Conservation (phyloP, 306 rosid species). For the Sindora glabra region DNA sequence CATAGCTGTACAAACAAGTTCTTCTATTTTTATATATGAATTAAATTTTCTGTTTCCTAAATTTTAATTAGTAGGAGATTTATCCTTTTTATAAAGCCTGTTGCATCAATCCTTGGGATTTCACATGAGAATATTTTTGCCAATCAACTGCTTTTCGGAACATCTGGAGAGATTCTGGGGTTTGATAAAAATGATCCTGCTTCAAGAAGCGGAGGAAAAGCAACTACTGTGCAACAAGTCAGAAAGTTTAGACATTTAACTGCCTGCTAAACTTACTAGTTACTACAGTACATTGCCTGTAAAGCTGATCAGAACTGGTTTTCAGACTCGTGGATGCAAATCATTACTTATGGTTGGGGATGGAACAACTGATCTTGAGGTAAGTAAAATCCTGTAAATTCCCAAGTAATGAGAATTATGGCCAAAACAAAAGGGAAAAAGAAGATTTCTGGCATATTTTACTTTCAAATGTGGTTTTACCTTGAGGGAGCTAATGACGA, state of each 20-base stretch:
- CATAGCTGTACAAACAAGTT: background rate
- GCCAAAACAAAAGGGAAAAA: too few species aligned
- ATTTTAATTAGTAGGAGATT: constrained; percentile 16
- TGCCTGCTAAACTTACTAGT: constrained; percentile 1
- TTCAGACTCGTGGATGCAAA: constrained; percentile 67
- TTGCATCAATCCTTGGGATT: constrained; percentile 70
- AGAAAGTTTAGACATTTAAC: constrained; percentile 52
- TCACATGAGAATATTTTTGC: constrained; percentile 70
- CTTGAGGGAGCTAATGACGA: background rate
- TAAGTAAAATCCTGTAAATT: constrained; percentile 20
- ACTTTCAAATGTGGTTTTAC: background rate
- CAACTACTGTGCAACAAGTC: constrained; percentile 71
- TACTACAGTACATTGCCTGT: constrained; percentile 4
- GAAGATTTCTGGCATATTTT: background rate
- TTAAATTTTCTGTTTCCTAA: background rate
- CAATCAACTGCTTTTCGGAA: constrained; percentile 75
- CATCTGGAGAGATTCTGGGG: constrained; percentile 79
- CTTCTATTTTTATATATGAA: background rate
- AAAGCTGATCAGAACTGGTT: constrained; percentile 25
- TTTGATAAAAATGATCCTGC: constrained; percentile 78
- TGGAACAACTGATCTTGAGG: constrained; percentile 96
- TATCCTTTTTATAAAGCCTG: constrained; percentile 70
- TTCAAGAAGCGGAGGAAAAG: constrained; percentile 93
- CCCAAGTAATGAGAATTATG: background rate
- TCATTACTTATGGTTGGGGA: constrained; percentile 80